Evolutionary conservation across 2,329 filamentous ascomycete genomes (phyloP).

Genomic region (Epichloe sibirici): DNA sequence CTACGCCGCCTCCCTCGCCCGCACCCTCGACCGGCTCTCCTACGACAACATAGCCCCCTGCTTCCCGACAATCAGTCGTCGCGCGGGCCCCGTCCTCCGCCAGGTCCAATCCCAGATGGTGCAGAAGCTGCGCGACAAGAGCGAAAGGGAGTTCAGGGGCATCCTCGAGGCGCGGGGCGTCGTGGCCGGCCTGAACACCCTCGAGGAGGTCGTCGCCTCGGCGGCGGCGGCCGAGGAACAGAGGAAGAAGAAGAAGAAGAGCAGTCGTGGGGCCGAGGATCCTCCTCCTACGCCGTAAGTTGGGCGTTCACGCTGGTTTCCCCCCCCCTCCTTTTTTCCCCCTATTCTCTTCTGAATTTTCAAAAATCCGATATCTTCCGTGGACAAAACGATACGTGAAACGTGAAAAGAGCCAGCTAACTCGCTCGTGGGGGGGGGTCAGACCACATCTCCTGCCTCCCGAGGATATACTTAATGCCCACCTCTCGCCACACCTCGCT

Average conservation of each 20-base stretch:
- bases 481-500: slow-evolving; percentile 39
- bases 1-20: slow-evolving; percentile 37
- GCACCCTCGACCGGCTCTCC: slow-evolving; percentile 42
- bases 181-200: slow-evolving; percentile 44
- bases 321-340: too few relatives aligned
- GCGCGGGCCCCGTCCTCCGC: slow-evolving; percentile 37
- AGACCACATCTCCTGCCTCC: slow-evolving; percentile 47
- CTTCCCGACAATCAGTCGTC: slow-evolving; percentile 45
- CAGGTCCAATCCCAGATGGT: slow-evolving; percentile 48
- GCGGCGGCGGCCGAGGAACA: slow-evolving; percentile 24
- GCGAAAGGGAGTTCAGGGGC: slow-evolving; percentile 44
- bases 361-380: too few relatives aligned
- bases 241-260: not conserved
- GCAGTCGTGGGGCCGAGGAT: not conserved
- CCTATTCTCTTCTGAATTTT: too few relatives aligned
- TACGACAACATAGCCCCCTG: slow-evolving; percentile 47
- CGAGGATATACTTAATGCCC: slow-evolving; percentile 37
- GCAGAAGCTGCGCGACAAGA: slow-evolving; percentile 39
- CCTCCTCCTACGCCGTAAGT: too few relatives aligned
- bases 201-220: slow-evolving; percentile 42
- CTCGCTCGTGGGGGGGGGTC: not conserved
- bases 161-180: slow-evolving; percentile 41
- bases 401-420: too few relatives aligned
- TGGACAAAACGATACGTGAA: too few relatives aligned
- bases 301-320: too few relatives aligned